Evolutionary conservation across 2,329 filamentous ascomycete genomes (phyloP).

Genomic region (Escovopsis sp.): DNA sequence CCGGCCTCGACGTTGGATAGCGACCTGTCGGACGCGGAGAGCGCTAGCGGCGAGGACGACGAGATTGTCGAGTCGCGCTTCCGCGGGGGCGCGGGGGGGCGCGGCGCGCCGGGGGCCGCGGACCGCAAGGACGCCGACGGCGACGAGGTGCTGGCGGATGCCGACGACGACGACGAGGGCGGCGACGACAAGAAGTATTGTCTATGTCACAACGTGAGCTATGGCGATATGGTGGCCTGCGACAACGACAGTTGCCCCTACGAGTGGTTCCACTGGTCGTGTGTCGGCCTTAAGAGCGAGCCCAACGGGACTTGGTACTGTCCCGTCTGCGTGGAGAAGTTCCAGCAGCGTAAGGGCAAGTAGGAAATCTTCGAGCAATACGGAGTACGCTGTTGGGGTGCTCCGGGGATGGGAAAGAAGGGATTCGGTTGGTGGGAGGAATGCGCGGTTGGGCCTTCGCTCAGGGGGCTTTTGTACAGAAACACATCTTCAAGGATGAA

Average conservation of each 20-base stretch:
- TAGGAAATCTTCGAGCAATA: constrained; percentile 6
- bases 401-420: no score
- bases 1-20: constrained; percentile 49
- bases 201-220: constrained; percentile 68
- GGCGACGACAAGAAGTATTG: constrained; percentile 73
- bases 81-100: constrained; percentile 13
- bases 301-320: constrained; percentile 56
- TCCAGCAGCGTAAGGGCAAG: constrained; percentile 26
- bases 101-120: constrained; percentile 2
- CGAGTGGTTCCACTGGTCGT: constrained; percentile 82
- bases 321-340: constrained; percentile 42
- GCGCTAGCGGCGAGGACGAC: constrained; percentile 37
- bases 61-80: constrained; percentile 22
- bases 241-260: constrained; percentile 69
- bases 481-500: background rate
- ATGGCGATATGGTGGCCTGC: constrained; percentile 80
- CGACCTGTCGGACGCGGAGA: constrained; percentile 49
- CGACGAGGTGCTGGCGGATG: constrained; percentile 41
- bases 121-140: constrained; percentile 28
- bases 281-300: constrained; percentile 53
- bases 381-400: background rate
- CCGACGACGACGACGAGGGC: constrained; percentile 53
- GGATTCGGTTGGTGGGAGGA: background rate
- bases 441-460: background rate
- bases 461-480: background rate